phyloP scores from a whole-genome alignment of 129 eudicot genomes.

The Tagetes patula region DNA sequence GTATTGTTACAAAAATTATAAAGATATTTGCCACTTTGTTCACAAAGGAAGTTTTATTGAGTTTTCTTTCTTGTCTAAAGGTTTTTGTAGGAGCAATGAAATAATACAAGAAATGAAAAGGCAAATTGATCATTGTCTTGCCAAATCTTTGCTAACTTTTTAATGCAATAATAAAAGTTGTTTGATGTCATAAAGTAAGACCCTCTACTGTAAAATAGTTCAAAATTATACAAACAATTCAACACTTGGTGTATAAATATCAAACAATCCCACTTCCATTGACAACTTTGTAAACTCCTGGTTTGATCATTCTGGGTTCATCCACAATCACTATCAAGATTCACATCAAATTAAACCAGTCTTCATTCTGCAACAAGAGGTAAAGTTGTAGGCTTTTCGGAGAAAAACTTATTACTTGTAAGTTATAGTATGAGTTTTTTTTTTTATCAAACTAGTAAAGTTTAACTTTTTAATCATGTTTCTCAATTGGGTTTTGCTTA shows the following conservation, averaged over 20 bases:
- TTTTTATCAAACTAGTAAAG: neutral
- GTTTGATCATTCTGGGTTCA: slow-evolving; percentile 27
- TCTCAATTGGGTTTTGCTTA: slow-evolving; percentile 26
- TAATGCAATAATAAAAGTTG: slow-evolving; percentile 34
- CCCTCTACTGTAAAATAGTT: slow-evolving; percentile 21
- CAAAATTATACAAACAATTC: slow-evolving; percentile 23
- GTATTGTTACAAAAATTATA: slow-evolving; percentile 24
- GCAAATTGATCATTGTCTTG: slow-evolving; percentile 35
- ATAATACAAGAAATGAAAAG: slow-evolving; percentile 31
- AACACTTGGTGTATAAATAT: slow-evolving; percentile 33
- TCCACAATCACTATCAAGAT: slow-evolving; percentile 22
- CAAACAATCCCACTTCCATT: slow-evolving; percentile 21
- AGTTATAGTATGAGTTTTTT: too few relatives aligned
- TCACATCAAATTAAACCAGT: slow-evolving; percentile 5
- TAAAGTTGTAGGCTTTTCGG: slow-evolving; percentile 19
- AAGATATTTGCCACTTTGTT: slow-evolving; percentile 37
- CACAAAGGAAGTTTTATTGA: slow-evolving; percentile 29
- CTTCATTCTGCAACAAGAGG: slow-evolving; percentile 29
- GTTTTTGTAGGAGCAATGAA: slow-evolving; percentile 28
- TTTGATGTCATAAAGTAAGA: slow-evolving; percentile 33
- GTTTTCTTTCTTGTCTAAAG: slow-evolving; percentile 28
- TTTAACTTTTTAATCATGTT: slow-evolving; percentile 18
- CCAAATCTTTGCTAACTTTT: slow-evolving; percentile 45
- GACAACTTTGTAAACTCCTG: slow-evolving; percentile 33
- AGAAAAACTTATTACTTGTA: too few relatives aligned